A percentile compares a stretch with the other conserved stretches of the same genome.
Evolutionary conservation across 208 protist species (phyloP).

Genomic region (Leishmania amazonensis): DNA sequence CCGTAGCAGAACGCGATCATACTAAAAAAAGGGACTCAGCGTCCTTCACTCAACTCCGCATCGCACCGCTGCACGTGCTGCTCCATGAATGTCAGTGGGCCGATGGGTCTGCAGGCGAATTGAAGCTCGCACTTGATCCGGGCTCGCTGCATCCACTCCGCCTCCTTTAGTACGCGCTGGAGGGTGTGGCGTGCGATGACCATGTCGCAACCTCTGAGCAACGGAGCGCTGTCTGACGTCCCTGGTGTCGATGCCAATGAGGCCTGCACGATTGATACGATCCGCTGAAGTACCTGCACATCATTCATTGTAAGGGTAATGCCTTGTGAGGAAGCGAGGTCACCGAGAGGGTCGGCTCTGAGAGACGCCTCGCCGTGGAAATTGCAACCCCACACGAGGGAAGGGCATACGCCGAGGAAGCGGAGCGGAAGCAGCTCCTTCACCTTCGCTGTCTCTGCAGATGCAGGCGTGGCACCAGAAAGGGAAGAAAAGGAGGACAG

Average conservation of each 20-base stretch:
- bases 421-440: constrained; percentile 19
- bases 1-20: constrained; percentile 1
- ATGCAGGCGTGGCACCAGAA: background rate
- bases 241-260: constrained; percentile 3
- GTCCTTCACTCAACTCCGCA: background rate
- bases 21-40: background rate
- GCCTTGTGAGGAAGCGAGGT: background rate
- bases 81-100: constrained; percentile 15
- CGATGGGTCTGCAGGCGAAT: constrained; percentile 29
- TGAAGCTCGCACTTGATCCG: constrained; percentile 76
- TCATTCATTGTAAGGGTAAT: constrained; percentile 7
- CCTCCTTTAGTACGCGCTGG: constrained; percentile 39
- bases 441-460: constrained; percentile 1
- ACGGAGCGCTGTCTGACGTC: background rate
- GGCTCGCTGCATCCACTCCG: constrained; percentile 52
- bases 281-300: constrained; percentile 14
- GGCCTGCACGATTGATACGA: constrained; percentile 5
- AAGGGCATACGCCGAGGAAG: constrained; percentile 21
- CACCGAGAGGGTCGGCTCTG: background rate
- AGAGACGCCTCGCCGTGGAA: background rate
- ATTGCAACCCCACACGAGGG: constrained; percentile 13
- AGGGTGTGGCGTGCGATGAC: constrained; percentile 29
- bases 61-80: constrained; percentile 11
- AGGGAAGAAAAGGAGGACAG: background rate
- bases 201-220: background rate